Base-by-base conservation (phyloP, 169 alveolate genomes). In the Plasmodium sp. region DNA sequence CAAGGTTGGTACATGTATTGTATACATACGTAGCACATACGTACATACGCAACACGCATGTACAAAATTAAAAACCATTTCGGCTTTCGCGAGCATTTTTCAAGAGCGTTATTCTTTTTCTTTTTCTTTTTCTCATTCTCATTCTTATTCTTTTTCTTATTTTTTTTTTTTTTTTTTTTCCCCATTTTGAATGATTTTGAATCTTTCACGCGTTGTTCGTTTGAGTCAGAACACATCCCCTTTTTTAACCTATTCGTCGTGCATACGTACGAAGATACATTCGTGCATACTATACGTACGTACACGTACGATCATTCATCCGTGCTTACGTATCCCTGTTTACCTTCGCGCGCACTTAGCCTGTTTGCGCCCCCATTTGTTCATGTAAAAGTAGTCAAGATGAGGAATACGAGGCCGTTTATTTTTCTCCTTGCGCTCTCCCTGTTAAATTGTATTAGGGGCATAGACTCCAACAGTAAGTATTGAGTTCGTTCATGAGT, bases 391-490 rank as follows among this genome's bases (percentile, higher is more conserved):
- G 74, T 41, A 18, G 27, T 39, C 58, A 74, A 85, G 80, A 85
- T 85, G 93, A 74, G 77, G 43, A 74, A 75, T 34, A 48, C 72
- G 14, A 85, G 45, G 81, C 14, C 84, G n/a, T 85, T 51, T 51
- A 33, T 85, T 33, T 31, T 39, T 45, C 14, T 85, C 22, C 67
- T 85, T 1, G 9, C 58, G 75, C 67, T 85, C 12, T 74, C 86
- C 27, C 45, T 85, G 80, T 34, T 85, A 67, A 85, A 85, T 36
- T 75, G 39, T 27, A 56, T 27, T 34, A 39, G 67, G n/a, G 93
- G 81, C 93, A 58, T 48, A 48, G 93, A 85, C 51, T 33, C 84
- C 27, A 9, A 18, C 34, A 74, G 93, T 85, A 85, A 34, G 93
- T 85, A 84, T 36, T 9, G 5, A 27, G 14, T 48, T 48, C n/a